These are phyloP conservation scores for Coriolopsis trogii DNA, from an alignment of 1,284 basidiomycete genomes.

Conservation along the genomic window DNA sequence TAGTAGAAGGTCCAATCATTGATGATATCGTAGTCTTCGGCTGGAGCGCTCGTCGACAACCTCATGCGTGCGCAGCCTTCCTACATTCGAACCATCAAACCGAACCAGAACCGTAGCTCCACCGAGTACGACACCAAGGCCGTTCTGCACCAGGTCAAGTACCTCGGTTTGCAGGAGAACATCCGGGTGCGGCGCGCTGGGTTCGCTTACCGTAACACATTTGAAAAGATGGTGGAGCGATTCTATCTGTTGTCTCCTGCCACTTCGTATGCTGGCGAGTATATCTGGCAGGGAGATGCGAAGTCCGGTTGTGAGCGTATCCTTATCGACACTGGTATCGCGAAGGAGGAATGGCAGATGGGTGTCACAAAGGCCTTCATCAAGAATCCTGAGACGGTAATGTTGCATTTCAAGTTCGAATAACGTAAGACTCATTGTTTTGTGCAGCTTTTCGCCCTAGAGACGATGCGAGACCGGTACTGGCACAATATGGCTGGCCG, in stretches of 20 bases:
- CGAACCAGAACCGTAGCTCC: slow-evolving; percentile 94
- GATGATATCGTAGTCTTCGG: slow-evolving; percentile 67
- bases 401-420: slow-evolving; percentile 31
- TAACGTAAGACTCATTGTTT: too few species aligned
- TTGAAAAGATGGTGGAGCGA: slow-evolving; percentile 98
- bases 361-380: slow-evolving; percentile 99
- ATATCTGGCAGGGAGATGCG: slow-evolving; percentile 93
- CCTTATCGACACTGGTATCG: slow-evolving; percentile 92
- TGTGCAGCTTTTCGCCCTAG: slow-evolving; percentile 96
- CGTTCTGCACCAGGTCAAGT: slow-evolving; percentile 98
- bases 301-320: slow-evolving; percentile 94
- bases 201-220: slow-evolving; percentile 97
- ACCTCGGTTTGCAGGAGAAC: slow-evolving; percentile 98
- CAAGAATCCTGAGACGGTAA: slow-evolving; percentile 97
- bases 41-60: slow-evolving; percentile 94
- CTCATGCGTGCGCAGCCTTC: slow-evolving; percentile 96
- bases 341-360: slow-evolving; percentile 99
- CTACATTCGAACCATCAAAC: slow-evolving; percentile 99
- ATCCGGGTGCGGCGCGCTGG: slow-evolving; percentile 96
- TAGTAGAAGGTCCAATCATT: not conserved
- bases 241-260: slow-evolving; percentile 96
- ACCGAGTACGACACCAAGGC: slow-evolving; percentile 95
- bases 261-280: slow-evolving; percentile 98
- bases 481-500: slow-evolving; percentile 99
- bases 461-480: slow-evolving; percentile 98